Base-by-base conservation (phyloP, 306 rosid species). In the Fragaria vesca region DNA sequence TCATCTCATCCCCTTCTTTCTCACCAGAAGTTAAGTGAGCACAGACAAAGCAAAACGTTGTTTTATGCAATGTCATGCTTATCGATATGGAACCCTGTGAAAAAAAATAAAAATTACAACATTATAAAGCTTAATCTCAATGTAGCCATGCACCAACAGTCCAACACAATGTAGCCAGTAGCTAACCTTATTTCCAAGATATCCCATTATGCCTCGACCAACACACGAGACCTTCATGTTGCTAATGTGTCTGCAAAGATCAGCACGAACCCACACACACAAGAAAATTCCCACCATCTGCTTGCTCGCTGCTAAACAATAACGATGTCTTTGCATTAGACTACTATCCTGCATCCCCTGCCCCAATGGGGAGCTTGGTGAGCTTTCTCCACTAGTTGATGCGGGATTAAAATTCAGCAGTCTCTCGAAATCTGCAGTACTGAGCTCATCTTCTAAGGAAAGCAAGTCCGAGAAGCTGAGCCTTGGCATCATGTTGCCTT, bases 261-360 rank as follows among this genome's bases (percentile, higher is more conserved):
- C 90, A 0, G 79, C 72, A 2, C 90, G 84, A 30, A 93, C 81
- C 97, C 97, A 95, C 63, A 93, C 93, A 30, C 94, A 89, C 79
- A 89, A 75, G 85, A 93, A 95, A 2, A 95, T 81, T 32, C 99
- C 99, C 15, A 95, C 99, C 99, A 95, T 95, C 80, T 95, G 99
- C 75, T 93, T 95, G 87, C 97, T 88, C 34, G 88, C 91, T 28
- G 88, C 93, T 21, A 89, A 75, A 79, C 86, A 80, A 78, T 81
- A 94, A 3, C 73, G 57, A 57, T 11, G 77, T 32, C 2, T 76
- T 34, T 72, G 79, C 71, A 2, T 55, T 3, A 76, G 66, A 60
- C 46, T 71, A 20, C 30, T 38, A 48, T 47, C 51, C 4, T 68
- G 61, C 57, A 61, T 21, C 4, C 38, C 30, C 28, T 63, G 48